These are phyloP conservation scores for Bjerkandera adusta DNA, from an alignment of 1,284 basidiomycete genomes.

Conservation along the genomic window DNA sequence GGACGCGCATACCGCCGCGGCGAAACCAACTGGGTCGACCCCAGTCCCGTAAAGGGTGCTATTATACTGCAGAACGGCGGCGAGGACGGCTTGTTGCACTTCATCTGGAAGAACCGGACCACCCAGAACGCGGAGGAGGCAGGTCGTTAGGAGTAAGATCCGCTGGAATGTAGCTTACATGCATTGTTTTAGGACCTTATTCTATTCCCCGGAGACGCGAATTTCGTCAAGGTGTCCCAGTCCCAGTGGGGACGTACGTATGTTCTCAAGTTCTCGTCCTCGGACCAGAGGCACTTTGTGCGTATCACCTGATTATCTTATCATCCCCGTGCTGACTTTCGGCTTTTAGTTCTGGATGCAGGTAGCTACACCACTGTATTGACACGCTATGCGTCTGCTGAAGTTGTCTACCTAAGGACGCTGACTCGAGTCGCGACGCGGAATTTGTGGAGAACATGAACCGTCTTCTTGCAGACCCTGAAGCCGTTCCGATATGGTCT, in stretches of 20 bases:
- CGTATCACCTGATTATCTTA: constrained; percentile 28
- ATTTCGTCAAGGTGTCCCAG: constrained; percentile 65
- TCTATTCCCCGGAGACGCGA: constrained; percentile 77
- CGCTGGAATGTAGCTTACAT: not conserved
- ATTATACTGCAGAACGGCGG: constrained; percentile 60
- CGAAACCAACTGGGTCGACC: constrained; percentile 64
- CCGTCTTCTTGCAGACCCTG: constrained; percentile 61
- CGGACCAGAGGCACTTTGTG: constrained; percentile 79
- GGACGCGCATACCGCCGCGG: constrained; percentile 70
- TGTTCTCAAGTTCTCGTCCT: constrained; percentile 80
- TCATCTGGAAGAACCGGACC: constrained; percentile 72
- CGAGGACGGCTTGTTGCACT: constrained; percentile 75
- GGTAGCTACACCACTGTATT: constrained; percentile 38
- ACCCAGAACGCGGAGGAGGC: constrained; percentile 63
- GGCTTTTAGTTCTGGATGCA: constrained; percentile 76
- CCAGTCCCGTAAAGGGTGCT: constrained; percentile 67
- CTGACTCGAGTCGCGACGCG: constrained; percentile 61
- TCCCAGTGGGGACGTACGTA: constrained; percentile 63
- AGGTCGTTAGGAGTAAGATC: constrained; percentile 17
- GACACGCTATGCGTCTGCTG: not conserved
- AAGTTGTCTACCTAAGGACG: constrained; percentile 44
- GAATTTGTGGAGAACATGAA: constrained; percentile 74
- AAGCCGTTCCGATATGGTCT: constrained; percentile 58
- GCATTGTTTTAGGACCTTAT: constrained; percentile 62
- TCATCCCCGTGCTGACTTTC: constrained; percentile 2